Evolutionary conservation across 202 grass and related monocot genomes (phyloP), one percentile per base, ranked within the genome.

Genomic region (Panicum virgatum): DNA sequence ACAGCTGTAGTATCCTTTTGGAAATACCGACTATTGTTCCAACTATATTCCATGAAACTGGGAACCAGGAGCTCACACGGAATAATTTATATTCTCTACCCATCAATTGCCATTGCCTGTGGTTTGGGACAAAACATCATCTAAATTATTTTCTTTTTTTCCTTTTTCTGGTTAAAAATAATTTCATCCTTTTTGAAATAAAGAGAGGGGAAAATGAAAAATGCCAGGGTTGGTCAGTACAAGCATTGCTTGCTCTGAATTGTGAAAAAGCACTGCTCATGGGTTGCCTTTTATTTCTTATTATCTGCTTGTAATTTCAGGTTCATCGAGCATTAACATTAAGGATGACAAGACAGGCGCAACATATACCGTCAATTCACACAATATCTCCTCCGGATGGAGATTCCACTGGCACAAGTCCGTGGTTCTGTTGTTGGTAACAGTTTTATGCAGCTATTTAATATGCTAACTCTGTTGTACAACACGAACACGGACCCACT

Each of bases 241-340:
- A 84, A 36, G 4, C 38, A 47, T 56, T n/a, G 16, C 30, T 27
- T n/a, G 58, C 69, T 78, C 64, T 72, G 65, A 59, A 73, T 60
- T 66, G n/a, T 73, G 2, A 72, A 73, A 66, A 59, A 34, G 32
- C n/a, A 10, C 12, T 54, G 72, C 0, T 70, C 20, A 54, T 19
- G 48, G 10, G 9, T 16, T 9, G 12, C 7, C 12, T 77, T 40
- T 37, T 23, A 10, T 73, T 39, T 72, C 25, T 34, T 80, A 32
- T 29, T 66, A 69, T 76, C 29, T 48, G n/a, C 10, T 78, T 83
- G 37, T 26, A 29, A 75, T 88, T 91, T 67, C 81, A 98, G 96
- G 96, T 71, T 98, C 96, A 14, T 93, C 92, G 20, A 98, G 75
- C 75, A 96, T 98, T 87, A 88, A 93, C 88, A 47, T 96, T 80